These are phyloP conservation scores for Pseudocercospora fuligena DNA, from an alignment of 2,329 filamentous ascomycete species.

Conservation along the genomic window DNA sequence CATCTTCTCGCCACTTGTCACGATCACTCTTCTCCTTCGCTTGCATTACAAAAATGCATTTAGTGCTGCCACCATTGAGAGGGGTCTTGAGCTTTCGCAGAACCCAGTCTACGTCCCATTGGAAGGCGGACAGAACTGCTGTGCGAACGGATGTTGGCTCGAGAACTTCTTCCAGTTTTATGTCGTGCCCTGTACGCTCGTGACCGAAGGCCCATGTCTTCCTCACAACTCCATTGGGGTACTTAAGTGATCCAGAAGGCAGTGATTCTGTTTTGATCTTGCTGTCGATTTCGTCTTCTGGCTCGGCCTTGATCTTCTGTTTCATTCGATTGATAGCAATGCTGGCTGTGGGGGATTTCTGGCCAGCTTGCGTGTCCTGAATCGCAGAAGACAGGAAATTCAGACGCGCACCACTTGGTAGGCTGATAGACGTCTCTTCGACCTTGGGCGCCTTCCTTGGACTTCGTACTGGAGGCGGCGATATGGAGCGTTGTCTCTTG, in stretches of 20 bases:
- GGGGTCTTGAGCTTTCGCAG: constrained; percentile 61
- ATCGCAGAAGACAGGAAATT: constrained; percentile 33
- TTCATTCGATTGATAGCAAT: constrained; percentile 30
- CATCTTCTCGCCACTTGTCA: constrained; percentile 36
- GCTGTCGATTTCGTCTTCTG: not conserved
- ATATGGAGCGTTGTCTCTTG: constrained; percentile 62
- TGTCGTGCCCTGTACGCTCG: constrained; percentile 68
- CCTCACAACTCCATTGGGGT: constrained; percentile 70
- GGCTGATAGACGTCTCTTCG: constrained; percentile 25
- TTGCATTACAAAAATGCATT: constrained; percentile 63
- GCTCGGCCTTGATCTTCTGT: constrained; percentile 22
- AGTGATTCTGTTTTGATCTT: constrained; percentile 7
- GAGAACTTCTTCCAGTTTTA: constrained; percentile 86
- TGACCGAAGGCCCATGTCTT: constrained; percentile 77
- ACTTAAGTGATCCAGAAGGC: constrained; percentile 43
- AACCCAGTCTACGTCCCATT: constrained; percentile 84
- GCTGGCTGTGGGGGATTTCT: constrained; percentile 31
- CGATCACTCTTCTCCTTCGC: constrained; percentile 54
- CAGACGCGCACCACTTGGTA: constrained; percentile 32
- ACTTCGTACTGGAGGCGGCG: constrained; percentile 39
- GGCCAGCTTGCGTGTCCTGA: constrained; percentile 26
- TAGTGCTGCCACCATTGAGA: constrained; percentile 61
- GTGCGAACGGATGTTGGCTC: constrained; percentile 73
- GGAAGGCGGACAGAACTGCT: constrained; percentile 83
- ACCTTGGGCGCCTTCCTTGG: constrained; percentile 36